These are phyloP conservation scores for Lentinula lateritia DNA, from an alignment of 768 basidiomycete genomes.

Conservation along the genomic window DNA sequence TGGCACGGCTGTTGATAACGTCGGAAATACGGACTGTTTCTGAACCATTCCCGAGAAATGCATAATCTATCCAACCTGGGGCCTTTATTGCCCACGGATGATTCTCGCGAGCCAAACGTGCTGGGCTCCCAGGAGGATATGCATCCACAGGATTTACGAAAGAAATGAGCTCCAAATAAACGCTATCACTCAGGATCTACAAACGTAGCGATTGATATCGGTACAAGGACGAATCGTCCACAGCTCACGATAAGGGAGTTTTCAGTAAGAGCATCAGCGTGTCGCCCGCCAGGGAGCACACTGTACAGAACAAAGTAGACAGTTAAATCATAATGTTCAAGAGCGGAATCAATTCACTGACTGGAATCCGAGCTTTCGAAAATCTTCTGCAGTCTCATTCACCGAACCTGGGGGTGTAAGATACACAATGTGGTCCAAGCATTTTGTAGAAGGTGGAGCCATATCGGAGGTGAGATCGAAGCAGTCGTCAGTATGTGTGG, in stretches of 20 bases:
- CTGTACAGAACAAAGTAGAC: constrained; percentile 26
- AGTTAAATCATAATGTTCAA: background rate
- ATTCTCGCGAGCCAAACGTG: constrained; percentile 33
- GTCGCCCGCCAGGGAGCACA: constrained; percentile 61
- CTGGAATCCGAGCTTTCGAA: constrained; percentile 63
- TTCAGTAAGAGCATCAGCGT: constrained; percentile 55
- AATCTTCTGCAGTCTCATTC: constrained; percentile 41
- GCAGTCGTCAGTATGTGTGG: too few relatives aligned
- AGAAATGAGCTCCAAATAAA: constrained; percentile 65
- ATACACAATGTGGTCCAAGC: constrained; percentile 66
- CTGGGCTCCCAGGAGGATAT: constrained; percentile 48
- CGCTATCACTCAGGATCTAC: constrained; percentile 50
- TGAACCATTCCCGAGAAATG: constrained; percentile 50
- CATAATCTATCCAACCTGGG: constrained; percentile 66
- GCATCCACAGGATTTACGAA: constrained; percentile 52
- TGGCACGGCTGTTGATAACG: constrained; percentile 50
- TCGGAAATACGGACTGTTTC: constrained; percentile 36
- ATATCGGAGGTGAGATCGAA: background rate
- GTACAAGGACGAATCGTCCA: constrained; percentile 10
- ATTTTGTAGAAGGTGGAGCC: background rate
- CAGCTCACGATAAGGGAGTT: constrained; percentile 55
- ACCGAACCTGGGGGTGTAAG: constrained; percentile 62
- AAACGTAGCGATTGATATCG: background rate
- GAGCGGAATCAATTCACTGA: constrained; percentile 20
- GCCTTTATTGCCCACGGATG: constrained; percentile 49